Conservation (phyloP, 108 stramenopile genomes). For the Cylindrotheca closterium region DNA sequence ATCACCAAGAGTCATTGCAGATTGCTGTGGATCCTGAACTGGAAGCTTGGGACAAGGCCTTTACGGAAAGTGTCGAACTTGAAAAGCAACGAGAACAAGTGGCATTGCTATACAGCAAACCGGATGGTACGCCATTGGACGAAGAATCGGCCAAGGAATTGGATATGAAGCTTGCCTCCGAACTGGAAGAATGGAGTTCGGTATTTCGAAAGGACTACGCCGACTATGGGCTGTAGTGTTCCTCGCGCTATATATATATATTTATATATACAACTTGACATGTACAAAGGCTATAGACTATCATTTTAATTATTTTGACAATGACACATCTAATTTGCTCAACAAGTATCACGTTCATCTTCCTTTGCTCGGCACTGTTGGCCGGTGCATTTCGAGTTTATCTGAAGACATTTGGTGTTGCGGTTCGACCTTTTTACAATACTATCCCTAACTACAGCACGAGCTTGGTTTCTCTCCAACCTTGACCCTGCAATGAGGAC, state of each 20-base stretch:
- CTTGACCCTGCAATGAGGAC: slow-evolving; percentile 19
- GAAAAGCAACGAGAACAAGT: not conserved
- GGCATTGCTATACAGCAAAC: not conserved
- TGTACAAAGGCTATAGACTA: too few relatives aligned
- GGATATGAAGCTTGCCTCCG: not conserved
- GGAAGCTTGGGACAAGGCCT: not conserved
- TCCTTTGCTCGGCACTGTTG: too few relatives aligned
- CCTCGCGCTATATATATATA: too few relatives aligned
- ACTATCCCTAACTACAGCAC: not conserved
- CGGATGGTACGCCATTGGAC: not conserved
- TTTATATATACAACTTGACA: too few relatives aligned
- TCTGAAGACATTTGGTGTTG: too few relatives aligned
- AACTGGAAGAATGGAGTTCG: not conserved
- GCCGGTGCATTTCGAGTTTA: too few relatives aligned
- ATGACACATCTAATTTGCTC: too few relatives aligned
- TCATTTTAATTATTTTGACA: too few relatives aligned
- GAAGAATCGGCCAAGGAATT: not conserved
- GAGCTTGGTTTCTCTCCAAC: slow-evolving; percentile 15
- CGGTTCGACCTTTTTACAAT: too few relatives aligned
- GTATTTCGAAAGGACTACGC: not conserved
- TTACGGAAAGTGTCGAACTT: not conserved
- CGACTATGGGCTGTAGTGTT: not conserved
- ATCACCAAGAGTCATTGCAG: too few relatives aligned
- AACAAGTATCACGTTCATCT: too few relatives aligned
- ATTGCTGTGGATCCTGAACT: not conserved